Evolutionary conservation across 2,329 filamentous ascomycete species (phyloP).

Genomic region (Pseudogymnoascus sp.): DNA sequence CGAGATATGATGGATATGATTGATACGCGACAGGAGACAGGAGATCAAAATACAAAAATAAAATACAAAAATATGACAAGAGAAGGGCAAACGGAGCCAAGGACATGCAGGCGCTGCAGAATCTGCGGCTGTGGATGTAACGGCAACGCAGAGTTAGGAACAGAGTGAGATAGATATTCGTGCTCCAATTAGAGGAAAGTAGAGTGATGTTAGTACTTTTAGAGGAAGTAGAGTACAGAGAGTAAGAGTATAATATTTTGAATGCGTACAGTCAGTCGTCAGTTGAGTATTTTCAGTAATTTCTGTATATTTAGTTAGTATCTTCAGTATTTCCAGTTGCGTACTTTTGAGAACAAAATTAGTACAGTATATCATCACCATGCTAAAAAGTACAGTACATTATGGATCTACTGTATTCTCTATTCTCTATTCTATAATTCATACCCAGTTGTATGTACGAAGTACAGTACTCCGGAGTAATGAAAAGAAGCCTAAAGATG

Average conservation of each 20-base stretch:
- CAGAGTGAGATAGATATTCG: not conserved
- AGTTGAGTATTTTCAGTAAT: not conserved
- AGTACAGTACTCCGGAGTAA: not conserved
- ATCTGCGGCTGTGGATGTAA: not conserved
- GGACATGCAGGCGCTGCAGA: not conserved
- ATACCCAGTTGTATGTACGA: too few species aligned
- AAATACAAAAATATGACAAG: not conserved
- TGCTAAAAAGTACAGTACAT: too few species aligned
- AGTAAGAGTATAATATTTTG: too few species aligned
- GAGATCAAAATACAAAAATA: not conserved
- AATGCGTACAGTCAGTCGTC: too few species aligned
- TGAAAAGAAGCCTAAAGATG: not conserved
- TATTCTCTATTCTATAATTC: too few species aligned
- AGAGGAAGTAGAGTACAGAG: not conserved
- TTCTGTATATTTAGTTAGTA: not conserved
- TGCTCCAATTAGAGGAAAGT: not conserved
- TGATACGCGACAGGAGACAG: not conserved
- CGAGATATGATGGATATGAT: not conserved
- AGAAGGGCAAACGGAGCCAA: not conserved
- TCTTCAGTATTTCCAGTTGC: not conserved
- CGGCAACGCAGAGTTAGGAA: not conserved
- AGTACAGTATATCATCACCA: too few species aligned
- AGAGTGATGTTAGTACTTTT: too few species aligned
- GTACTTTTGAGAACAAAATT: not conserved
- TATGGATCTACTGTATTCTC: too few species aligned